Conservation (phyloP, 371 early-diverging fungal species). For the Coemansia sp. region DNA sequence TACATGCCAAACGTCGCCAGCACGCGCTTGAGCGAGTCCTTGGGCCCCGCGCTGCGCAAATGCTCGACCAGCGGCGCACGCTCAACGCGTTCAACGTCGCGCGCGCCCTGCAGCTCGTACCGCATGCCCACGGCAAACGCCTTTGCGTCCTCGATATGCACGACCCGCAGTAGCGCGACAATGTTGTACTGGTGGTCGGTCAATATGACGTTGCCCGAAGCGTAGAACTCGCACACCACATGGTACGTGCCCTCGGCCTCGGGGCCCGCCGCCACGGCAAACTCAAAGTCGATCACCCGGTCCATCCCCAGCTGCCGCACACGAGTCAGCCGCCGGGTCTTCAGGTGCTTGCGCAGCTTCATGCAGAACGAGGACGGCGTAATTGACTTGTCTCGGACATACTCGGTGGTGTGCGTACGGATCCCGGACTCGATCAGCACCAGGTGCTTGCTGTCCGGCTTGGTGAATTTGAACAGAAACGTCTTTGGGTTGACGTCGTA, state of each 20-base stretch:
- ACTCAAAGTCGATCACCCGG: slow-evolving; percentile 91
- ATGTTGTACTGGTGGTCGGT: slow-evolving; percentile 88
- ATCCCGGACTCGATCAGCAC: slow-evolving; percentile 93
- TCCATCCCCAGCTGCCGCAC: slow-evolving; percentile 90
- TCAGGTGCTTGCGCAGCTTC: slow-evolving; percentile 92
- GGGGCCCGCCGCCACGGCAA: slow-evolving; percentile 63
- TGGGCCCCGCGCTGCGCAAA: slow-evolving; percentile 63
- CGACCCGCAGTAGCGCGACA: slow-evolving; percentile 81
- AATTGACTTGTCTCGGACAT: slow-evolving; percentile 78
- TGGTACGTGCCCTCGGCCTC: slow-evolving; percentile 75
- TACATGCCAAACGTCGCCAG: slow-evolving; percentile 67
- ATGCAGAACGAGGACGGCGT: slow-evolving; percentile 87
- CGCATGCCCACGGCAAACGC: slow-evolving; percentile 80
- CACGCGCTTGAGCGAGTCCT: slow-evolving; percentile 76
- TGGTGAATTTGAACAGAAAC: slow-evolving; percentile 90
- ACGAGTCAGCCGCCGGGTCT: slow-evolving; percentile 75
- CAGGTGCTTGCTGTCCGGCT: slow-evolving; percentile 85
- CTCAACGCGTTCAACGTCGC: slow-evolving; percentile 65
- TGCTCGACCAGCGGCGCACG: slow-evolving; percentile 57
- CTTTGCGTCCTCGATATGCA: slow-evolving; percentile 73
- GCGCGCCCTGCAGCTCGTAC: slow-evolving; percentile 54
- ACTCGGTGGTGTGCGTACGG: slow-evolving; percentile 90
- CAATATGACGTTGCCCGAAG: slow-evolving; percentile 94
- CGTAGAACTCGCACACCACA: slow-evolving; percentile 93
- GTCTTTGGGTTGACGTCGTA: slow-evolving; percentile 93